Conservation (phyloP, 2,329 filamentous ascomycete species). For the Xylaria sp. region DNA sequence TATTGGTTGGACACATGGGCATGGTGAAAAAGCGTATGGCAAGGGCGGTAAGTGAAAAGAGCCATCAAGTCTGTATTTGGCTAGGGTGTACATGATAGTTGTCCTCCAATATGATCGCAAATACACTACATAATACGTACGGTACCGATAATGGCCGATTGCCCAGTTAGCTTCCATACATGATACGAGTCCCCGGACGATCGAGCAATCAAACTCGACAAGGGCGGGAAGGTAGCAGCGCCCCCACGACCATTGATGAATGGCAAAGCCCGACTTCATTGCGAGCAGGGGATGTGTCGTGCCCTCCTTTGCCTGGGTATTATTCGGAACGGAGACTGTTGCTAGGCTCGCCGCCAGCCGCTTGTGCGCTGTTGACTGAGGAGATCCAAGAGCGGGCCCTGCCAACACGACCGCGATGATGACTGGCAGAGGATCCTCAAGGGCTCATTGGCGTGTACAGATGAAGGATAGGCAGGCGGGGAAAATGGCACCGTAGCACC, state of each 20-base stretch:
- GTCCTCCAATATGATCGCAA: constrained; percentile 15
- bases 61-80: constrained; percentile 6
- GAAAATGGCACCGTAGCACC: constrained; percentile 16
- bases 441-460: background rate
- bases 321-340: constrained; percentile 12
- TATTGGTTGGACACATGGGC: background rate
- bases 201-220: background rate
- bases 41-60: background rate
- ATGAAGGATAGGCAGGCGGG: constrained; percentile 12
- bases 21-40: background rate
- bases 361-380: background rate
- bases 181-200: background rate
- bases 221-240: background rate
- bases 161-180: constrained; percentile 10
- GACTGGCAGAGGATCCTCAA: constrained; percentile 1
- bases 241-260: constrained; percentile 19
- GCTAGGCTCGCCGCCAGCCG: constrained; percentile 9
- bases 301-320: constrained; percentile 14
- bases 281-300: constrained; percentile 6
- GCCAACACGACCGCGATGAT: background rate
- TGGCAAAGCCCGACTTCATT: background rate
- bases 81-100: constrained; percentile 7
- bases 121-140: constrained; percentile 11
- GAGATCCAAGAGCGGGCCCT: constrained; percentile 13
- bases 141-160: constrained; percentile 13